Evolutionary conservation across 768 basidiomycete species (phyloP).

Genomic region (Agrocybe chaxingu): DNA sequence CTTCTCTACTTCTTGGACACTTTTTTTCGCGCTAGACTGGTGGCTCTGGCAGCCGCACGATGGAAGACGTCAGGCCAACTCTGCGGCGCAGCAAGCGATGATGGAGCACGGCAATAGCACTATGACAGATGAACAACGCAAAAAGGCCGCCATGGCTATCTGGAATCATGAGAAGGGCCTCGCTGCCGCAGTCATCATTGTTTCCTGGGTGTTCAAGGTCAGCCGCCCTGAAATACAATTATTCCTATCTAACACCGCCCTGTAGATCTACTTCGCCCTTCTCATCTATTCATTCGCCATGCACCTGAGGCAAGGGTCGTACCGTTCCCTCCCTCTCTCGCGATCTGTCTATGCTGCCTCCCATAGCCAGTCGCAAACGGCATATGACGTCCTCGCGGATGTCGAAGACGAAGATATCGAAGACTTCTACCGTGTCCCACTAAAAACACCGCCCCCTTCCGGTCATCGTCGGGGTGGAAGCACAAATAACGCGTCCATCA

Average conservation of each 20-base stretch:
- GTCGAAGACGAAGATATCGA: conserved; percentile 66
- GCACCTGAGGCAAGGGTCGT: conserved; percentile 90
- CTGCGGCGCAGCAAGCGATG: conserved; percentile 84
- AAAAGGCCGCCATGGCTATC: conserved; percentile 69
- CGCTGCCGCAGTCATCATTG: conserved; percentile 70
- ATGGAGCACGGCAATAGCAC: conserved; percentile 56
- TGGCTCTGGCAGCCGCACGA: conserved; percentile 93
- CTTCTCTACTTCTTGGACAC: conserved; percentile 87
- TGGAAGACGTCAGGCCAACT: conserved; percentile 76
- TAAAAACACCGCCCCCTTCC: conserved; percentile 43
- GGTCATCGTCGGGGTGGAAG: conserved; percentile 29
- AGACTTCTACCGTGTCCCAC: conserved; percentile 66
- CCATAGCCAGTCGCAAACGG: conserved; percentile 25
- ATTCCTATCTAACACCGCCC: neutral
- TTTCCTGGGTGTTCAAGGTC: conserved; percentile 90
- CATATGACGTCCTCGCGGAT: conserved; percentile 38
- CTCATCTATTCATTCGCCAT: conserved; percentile 90
- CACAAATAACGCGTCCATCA: conserved; percentile 32
- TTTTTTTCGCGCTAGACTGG: conserved; percentile 88
- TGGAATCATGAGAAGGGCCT: conserved; percentile 90
- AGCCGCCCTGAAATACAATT: conserved; percentile 16
- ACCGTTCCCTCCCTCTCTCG: conserved; percentile 70
- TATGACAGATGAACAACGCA: conserved; percentile 61
- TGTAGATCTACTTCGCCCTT: conserved; percentile 85
- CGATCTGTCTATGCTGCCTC: conserved; percentile 35